Evolutionary conservation across 2,329 filamentous ascomycete genomes (phyloP).

Genomic region (Apiospora marii): DNA sequence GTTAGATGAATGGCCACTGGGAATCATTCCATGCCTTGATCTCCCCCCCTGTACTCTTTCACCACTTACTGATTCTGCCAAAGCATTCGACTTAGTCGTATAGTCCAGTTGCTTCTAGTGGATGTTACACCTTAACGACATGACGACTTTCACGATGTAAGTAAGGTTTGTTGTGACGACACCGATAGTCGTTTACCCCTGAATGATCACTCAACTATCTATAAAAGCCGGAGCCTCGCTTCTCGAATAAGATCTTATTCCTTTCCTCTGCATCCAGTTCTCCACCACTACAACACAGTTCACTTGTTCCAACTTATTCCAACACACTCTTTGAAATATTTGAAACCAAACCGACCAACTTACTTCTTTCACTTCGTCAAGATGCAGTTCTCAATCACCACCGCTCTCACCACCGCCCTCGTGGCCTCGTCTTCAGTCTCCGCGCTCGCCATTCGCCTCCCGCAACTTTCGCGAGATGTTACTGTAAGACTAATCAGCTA

Average conservation of each 20-base stretch:
- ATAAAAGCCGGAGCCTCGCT: not conserved
- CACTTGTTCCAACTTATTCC: not conserved
- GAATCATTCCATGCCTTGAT: not conserved
- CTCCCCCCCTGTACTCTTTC: not conserved
- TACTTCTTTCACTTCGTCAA: not conserved
- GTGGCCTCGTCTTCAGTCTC: not conserved
- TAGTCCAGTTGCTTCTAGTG: not conserved
- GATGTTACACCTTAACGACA: not conserved
- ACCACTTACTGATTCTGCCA: not conserved
- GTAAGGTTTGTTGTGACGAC: not conserved
- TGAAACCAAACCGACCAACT: not conserved
- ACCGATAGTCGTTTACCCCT: not conserved
- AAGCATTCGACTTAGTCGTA: not conserved
- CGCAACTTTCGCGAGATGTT: not conserved
- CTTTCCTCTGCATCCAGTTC: not conserved
- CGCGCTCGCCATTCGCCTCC: not conserved
- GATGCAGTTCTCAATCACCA: constrained; percentile 15
- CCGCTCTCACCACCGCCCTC: not conserved
- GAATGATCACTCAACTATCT: not conserved
- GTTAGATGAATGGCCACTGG: not conserved
- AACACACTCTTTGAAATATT: not conserved
- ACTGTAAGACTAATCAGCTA: not conserved
- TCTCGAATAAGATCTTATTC: not conserved
- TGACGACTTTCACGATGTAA: not conserved
- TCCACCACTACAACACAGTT: not conserved